Evolutionary conservation across 2,329 filamentous ascomycete species (phyloP).

Genomic region (Colletotrichum lupini): DNA sequence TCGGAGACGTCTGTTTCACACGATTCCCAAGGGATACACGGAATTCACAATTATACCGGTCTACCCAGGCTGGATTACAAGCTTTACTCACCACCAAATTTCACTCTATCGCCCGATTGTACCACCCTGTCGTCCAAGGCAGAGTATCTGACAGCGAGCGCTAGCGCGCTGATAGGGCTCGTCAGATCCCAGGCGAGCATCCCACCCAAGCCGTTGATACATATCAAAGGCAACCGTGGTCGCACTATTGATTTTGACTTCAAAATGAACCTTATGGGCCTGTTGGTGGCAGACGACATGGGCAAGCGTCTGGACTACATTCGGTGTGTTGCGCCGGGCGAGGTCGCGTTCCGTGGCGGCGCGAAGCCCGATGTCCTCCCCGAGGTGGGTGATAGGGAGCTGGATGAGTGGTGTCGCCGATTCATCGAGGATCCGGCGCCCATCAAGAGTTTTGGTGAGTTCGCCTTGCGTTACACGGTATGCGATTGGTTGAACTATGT

Average conservation of each 20-base stretch:
- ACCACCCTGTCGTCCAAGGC: slow-evolving; percentile 59
- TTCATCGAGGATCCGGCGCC: slow-evolving; percentile 57
- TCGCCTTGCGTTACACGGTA: background rate
- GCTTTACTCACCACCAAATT: slow-evolving; percentile 63
- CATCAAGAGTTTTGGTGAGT: slow-evolving; percentile 57
- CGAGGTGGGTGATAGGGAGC: slow-evolving; percentile 53
- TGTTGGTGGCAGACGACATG: slow-evolving; percentile 61
- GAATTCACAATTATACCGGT: slow-evolving; percentile 55
- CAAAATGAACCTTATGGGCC: slow-evolving; percentile 64
- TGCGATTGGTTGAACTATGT: background rate
- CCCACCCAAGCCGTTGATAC: slow-evolving; percentile 65
- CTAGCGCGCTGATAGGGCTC: slow-evolving; percentile 56
- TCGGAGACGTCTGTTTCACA: slow-evolving; percentile 28
- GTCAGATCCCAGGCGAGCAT: slow-evolving; percentile 61
- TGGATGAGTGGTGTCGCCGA: slow-evolving; percentile 61
- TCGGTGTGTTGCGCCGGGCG: slow-evolving; percentile 59
- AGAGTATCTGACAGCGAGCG: slow-evolving; percentile 59
- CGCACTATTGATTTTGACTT: slow-evolving; percentile 62
- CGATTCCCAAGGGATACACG: slow-evolving; percentile 35
- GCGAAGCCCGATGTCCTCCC: slow-evolving; percentile 54
- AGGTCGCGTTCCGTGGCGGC: slow-evolving; percentile 62
- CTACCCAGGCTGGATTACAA: slow-evolving; percentile 62
- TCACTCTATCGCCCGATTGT: slow-evolving; percentile 60
- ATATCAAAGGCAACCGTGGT: slow-evolving; percentile 59
- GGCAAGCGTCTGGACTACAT: slow-evolving; percentile 63